Percentiles rank a stretch among this genome's conserved stretches.
Conservation (phyloP, 2,329 filamentous ascomycete genomes). For the Orbilia quercus region DNA sequence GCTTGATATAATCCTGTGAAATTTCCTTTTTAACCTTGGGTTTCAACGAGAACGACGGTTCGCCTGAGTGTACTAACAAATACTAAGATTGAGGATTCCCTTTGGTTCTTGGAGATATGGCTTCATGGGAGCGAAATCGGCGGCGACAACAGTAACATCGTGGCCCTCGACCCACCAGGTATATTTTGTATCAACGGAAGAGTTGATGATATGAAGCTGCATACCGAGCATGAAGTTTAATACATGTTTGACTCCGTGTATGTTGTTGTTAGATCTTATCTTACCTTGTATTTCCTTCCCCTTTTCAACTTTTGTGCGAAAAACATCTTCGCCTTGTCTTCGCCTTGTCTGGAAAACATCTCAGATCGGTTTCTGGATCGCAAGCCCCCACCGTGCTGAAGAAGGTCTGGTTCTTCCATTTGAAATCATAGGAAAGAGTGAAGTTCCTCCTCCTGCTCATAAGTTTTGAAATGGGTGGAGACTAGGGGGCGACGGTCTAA, state of each 20-base stretch:
- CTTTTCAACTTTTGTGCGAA: slow-evolving; percentile 61
- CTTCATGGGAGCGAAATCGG: slow-evolving; percentile 70
- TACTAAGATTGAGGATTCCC: slow-evolving; percentile 65
- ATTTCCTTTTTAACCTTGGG: slow-evolving; percentile 1
- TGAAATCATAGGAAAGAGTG: slow-evolving; percentile 54
- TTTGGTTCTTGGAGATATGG: slow-evolving; percentile 66
- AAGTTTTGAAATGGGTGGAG: slow-evolving; percentile 54
- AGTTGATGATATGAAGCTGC: slow-evolving; percentile 65
- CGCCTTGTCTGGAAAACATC: slow-evolving; percentile 29
- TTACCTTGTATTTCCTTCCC: slow-evolving; percentile 61
- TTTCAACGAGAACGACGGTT: background rate
- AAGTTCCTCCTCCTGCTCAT: slow-evolving; percentile 61
- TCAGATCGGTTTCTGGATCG: background rate
- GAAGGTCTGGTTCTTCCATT: background rate
- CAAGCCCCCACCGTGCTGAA: slow-evolving; percentile 1
- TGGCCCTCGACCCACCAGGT: slow-evolving; percentile 69
- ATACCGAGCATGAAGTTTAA: background rate
- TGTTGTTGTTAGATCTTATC: background rate
- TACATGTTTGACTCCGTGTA: background rate
- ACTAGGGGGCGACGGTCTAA: slow-evolving; percentile 55
- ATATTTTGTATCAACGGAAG: slow-evolving; percentile 65
- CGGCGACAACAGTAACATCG: slow-evolving; percentile 69
- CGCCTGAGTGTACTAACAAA: slow-evolving; percentile 62
- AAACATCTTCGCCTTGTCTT: slow-evolving; percentile 37
- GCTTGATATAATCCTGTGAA: background rate